phyloP scores from a whole-genome alignment of 129 eudicot species.

The Flaveria trinervia region DNA sequence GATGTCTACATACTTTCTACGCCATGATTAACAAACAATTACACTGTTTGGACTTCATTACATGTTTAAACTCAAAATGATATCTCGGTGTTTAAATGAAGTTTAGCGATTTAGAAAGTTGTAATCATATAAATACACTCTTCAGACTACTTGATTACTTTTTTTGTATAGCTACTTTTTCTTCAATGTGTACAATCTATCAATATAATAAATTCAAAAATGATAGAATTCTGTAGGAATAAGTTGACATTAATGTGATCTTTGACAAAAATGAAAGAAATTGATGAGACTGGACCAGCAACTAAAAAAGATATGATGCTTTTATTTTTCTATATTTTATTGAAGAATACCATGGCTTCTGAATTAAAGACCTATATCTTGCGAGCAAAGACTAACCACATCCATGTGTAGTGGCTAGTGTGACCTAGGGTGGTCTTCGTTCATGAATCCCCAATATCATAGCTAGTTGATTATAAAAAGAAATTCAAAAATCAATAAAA shows the following conservation, averaged over 20 bases:
- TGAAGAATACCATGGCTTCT: conserved; percentile 6
- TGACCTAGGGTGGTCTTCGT: neutral
- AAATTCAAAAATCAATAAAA: neutral
- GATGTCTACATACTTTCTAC: too few relatives aligned
- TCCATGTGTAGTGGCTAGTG: conserved; percentile 39
- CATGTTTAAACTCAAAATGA: too few relatives aligned
- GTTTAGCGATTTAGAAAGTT: too few relatives aligned
- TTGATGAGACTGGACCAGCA: conserved; percentile 9
- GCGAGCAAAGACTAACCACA: conserved; percentile 30
- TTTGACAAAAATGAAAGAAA: neutral
- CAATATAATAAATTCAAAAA: neutral
- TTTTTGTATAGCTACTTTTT: too few relatives aligned
- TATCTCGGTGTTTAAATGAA: too few relatives aligned
- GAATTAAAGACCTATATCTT: conserved; percentile 4
- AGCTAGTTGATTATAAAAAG: neutral
- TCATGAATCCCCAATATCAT: conserved; percentile 13
- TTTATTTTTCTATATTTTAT: neutral
- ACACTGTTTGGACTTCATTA: too few relatives aligned
- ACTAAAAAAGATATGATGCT: neutral
- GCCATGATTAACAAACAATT: too few relatives aligned
- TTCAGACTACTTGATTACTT: too few relatives aligned
- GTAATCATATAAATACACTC: too few relatives aligned
- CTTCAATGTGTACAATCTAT: neutral
- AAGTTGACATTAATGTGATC: neutral
- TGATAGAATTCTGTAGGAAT: neutral